Conservation (phyloP, 305 asterid species). For the Fraxinus platypoda region DNA sequence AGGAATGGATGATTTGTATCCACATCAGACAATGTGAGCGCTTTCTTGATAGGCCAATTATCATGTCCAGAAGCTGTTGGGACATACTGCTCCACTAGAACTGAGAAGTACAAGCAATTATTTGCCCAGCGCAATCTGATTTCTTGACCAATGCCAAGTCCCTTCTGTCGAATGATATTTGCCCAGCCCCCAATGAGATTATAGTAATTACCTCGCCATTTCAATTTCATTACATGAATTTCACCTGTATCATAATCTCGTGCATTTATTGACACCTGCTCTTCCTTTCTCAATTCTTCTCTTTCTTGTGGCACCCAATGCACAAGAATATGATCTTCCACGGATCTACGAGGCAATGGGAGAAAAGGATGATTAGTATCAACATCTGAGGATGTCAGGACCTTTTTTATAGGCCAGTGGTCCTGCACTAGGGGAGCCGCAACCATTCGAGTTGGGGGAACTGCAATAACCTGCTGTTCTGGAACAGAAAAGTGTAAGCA, state of each 20-base stretch:
- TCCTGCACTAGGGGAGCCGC: slow-evolving; percentile 41
- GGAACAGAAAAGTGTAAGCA: slow-evolving; percentile 55
- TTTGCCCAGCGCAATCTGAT: slow-evolving; percentile 64
- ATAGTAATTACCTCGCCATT: slow-evolving; percentile 65
- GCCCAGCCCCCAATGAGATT: slow-evolving; percentile 83
- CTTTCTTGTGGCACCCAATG: slow-evolving; percentile 49
- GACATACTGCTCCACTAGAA: slow-evolving; percentile 50
- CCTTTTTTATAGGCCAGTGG: slow-evolving; percentile 73
- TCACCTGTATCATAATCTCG: slow-evolving; percentile 54
- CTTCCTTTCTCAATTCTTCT: slow-evolving; percentile 47
- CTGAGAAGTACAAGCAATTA: slow-evolving; percentile 66
- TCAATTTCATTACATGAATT: slow-evolving; percentile 61
- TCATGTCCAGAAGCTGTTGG: slow-evolving; percentile 53
- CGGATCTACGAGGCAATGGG: slow-evolving; percentile 51
- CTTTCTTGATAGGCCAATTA: slow-evolving; percentile 74
- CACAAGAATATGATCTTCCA: slow-evolving; percentile 52
- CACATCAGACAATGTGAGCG: slow-evolving; percentile 71
- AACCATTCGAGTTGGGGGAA: slow-evolving; percentile 40
- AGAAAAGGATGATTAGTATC: slow-evolving; percentile 57
- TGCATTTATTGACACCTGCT: slow-evolving; percentile 47
- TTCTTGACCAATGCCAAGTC: slow-evolving; percentile 76
- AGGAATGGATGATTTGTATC: slow-evolving; percentile 82
- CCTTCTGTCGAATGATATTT: slow-evolving; percentile 58
- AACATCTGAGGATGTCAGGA: slow-evolving; percentile 56
- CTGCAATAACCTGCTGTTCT: slow-evolving; percentile 38